phyloP scores from a whole-genome alignment of 2,329 filamentous ascomycete genomes.

The Geosmithia flava region DNA sequence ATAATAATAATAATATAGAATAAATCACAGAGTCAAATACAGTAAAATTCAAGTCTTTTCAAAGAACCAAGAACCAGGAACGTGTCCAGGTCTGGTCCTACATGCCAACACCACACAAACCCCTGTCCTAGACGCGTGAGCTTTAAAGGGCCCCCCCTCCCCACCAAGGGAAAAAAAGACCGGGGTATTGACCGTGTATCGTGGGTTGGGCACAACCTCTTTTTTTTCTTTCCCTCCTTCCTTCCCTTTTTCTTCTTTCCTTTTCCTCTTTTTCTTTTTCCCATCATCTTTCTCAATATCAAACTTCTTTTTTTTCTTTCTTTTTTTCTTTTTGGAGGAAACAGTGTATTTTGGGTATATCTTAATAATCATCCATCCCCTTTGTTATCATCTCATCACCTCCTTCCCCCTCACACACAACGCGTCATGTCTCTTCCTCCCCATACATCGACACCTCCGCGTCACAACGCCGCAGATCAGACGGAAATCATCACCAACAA shows the following conservation, averaged over 20 bases:
- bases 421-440: neutral
- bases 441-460: neutral
- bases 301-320: neutral
- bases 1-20: too few species aligned
- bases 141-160: neutral
- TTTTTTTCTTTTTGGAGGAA: too few species aligned
- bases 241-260: neutral
- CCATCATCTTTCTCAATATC: neutral
- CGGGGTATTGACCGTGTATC: neutral
- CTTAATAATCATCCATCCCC: neutral
- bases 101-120: too few species aligned
- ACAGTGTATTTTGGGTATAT: too few species aligned
- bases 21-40: neutral
- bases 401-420: neutral
- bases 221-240: neutral
- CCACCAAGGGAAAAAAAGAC: neutral
- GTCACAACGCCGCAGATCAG: neutral
- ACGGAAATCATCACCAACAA: neutral
- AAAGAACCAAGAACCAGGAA: neutral
- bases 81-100: too few species aligned
- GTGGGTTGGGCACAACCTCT: neutral
- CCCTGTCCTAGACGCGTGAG: too few species aligned
- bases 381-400: neutral
- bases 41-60: too few species aligned
- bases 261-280: neutral